Conservation (phyloP, 73 alveolate species). For the Symbiodinium natans region DNA sequence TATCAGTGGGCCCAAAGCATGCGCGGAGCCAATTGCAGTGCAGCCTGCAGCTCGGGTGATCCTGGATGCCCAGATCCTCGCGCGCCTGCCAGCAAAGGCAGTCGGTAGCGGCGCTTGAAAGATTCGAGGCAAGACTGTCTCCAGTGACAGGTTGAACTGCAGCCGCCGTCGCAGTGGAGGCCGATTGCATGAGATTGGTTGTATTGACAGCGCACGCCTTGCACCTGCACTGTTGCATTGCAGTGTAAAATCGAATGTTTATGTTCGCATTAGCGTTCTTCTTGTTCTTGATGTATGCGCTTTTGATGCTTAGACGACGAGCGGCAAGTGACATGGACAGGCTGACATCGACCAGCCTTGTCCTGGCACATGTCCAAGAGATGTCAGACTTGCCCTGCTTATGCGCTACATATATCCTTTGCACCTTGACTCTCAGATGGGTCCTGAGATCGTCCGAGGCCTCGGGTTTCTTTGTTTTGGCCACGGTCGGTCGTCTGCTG, state of each 20-base stretch:
- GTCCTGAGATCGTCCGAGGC: too few species aligned
- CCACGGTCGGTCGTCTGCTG: background rate
- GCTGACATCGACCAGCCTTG: background rate
- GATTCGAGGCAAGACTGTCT: background rate
- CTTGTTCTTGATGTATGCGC: too few species aligned
- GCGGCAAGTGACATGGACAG: background rate
- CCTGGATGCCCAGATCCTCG: background rate
- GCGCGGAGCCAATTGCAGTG: background rate
- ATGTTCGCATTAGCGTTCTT: too few species aligned
- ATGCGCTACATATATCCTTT: too few species aligned
- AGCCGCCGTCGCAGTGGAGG: too few species aligned
- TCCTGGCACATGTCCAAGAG: background rate
- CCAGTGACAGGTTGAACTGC: background rate
- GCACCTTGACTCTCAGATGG: too few species aligned
- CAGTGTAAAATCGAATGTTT: too few species aligned
- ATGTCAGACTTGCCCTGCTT: too few species aligned
- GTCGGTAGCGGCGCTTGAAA: background rate
- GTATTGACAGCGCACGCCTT: too few species aligned
- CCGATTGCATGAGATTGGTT: background rate
- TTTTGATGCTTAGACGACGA: too few species aligned
- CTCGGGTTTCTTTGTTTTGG: background rate
- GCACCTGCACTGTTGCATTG: too few species aligned
- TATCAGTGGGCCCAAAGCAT: slow-evolving; percentile 51
- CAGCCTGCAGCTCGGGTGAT: background rate
- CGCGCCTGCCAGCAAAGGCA: background rate